Base-by-base conservation (phyloP, 2,329 filamentous ascomycete species). In the Colletotrichum graminicola region DNA sequence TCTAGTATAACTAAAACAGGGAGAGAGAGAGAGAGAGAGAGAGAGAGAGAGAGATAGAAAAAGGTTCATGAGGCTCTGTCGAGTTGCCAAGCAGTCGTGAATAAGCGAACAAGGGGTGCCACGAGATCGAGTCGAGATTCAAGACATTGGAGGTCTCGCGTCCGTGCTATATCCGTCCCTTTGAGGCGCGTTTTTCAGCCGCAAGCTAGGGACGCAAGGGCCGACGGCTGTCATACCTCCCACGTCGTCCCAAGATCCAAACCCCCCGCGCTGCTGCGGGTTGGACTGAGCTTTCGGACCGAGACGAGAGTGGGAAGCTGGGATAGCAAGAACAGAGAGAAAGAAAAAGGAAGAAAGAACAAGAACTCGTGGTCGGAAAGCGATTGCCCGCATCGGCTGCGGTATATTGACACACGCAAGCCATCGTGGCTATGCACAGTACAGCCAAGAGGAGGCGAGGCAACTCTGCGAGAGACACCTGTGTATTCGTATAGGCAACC, bases 381-480 rank as follows among this genome's bases (percentile, higher is more conserved):
- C 39, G 45, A 54, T 57, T 10, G 67, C 34, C 39, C 16, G 29
- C 32, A 23, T 39, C 59, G 32, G 32, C 36, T 34, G 14, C 51
- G 62, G 51, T n/a, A 62, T 54, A 68, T 63, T 68, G 65, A 47
- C 29, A 71, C 65, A 41, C 59, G 65, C 68, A 71, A 71, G 52
- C 65, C 36, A 59, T 39, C 11, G 68, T 71, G 68, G 68, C 68
- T 71, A 68, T 71, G 68, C 57, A n/a, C 34, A 52, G 57, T 23
- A 67, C 21, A 45, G 68, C 68, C 65, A 68, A 71, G 68, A 57
- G 51, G 68, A 57, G 51, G 61, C 36, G 34, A 57, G 52, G 61
- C 45, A 41, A 26, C 43, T 57, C 21, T 56, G 32, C 21, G 52
- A 29, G 52, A n/a, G 32, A 23, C n/a, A n/a, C 12, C 18, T 47